These are phyloP conservation scores for Tilletia indica DNA, from an alignment of 1,284 basidiomycete species.

Conservation along the genomic window DNA sequence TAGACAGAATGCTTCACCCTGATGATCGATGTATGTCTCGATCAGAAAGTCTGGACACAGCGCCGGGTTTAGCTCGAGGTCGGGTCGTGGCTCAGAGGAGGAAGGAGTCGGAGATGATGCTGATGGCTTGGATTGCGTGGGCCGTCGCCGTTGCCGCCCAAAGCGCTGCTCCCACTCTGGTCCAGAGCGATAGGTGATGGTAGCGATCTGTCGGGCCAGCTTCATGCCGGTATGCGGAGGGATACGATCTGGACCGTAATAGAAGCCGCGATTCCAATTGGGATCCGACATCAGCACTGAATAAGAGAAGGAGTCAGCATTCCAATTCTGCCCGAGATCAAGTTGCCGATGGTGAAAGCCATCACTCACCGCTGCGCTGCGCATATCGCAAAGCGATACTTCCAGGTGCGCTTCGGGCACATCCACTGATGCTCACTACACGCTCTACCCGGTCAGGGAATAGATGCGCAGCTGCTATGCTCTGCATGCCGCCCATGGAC, in stretches of 20 bases:
- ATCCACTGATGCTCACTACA: conserved; percentile 89
- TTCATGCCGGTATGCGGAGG: conserved; percentile 99
- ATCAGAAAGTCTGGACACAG: conserved; percentile 97
- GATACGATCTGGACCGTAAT: conserved; percentile 74
- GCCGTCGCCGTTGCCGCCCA: conserved; percentile 69
- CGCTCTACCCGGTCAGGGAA: conserved; percentile 82
- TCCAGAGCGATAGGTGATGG: conserved; percentile 96
- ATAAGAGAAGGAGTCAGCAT: background rate
- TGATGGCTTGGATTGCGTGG: background rate
- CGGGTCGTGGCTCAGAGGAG: conserved; percentile 10
- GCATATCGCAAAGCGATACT: conserved; percentile 94
- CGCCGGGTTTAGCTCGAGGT: conserved; percentile 56
- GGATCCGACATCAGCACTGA: conserved; percentile 97
- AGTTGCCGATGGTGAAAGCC: background rate
- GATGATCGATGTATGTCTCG: conserved; percentile 97
- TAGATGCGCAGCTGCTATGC: conserved; percentile 91
- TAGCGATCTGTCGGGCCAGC: conserved; percentile 95
- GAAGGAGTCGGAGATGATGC: background rate
- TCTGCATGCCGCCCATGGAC: conserved; percentile 98
- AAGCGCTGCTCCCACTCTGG: conserved; percentile 99
- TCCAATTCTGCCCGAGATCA: too few species aligned
- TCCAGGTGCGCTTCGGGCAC: conserved; percentile 82
- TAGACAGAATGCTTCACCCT: conserved; percentile 81
- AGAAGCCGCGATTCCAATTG: conserved; percentile 98
- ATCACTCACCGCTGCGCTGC: conserved; percentile 65